phyloP scores from a whole-genome alignment of 2,329 filamentous ascomycete genomes.

The Xylariaceae sp. region DNA sequence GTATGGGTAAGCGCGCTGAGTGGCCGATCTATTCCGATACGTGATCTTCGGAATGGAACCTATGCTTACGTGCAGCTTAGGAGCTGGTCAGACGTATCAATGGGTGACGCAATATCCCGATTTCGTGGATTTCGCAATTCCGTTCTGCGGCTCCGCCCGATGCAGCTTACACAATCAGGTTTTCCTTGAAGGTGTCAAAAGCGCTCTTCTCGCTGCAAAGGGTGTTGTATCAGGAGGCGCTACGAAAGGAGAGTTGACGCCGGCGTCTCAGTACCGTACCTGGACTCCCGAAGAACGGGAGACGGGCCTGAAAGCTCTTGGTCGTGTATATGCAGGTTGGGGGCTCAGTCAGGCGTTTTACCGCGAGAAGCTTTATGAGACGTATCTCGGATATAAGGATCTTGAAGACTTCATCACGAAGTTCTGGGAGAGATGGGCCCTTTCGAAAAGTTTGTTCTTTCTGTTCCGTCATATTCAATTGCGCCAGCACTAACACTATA shows the following conservation, averaged over 20 bases:
- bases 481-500: constrained; percentile 1
- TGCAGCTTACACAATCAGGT: constrained; percentile 66
- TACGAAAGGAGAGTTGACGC: constrained; percentile 40
- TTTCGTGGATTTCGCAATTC: constrained; percentile 62
- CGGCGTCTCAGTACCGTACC: constrained; percentile 34
- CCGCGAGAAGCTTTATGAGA: constrained; percentile 65
- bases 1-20: constrained; percentile 43
- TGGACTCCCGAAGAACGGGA: constrained; percentile 54
- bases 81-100: constrained; percentile 61
- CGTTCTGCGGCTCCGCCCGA: constrained; percentile 63
- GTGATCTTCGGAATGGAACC: not conserved
- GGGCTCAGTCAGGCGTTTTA: constrained; percentile 79
- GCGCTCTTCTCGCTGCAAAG: constrained; percentile 54
- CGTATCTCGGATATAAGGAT: constrained; percentile 58
- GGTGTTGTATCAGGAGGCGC: constrained; percentile 49
- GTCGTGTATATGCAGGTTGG: constrained; percentile 74
- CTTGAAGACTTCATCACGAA: constrained; percentile 70
- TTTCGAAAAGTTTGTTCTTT: constrained; percentile 52
- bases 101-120: constrained; percentile 61
- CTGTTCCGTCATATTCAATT: not conserved
- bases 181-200: constrained; percentile 58
- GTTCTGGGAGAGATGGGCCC: constrained; percentile 74
- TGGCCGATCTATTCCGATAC: too few relatives aligned
- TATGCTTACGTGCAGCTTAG: constrained; percentile 26
- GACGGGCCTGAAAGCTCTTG: constrained; percentile 60